Evolutionary conservation across 2,329 filamentous ascomycete species (phyloP).

Genomic region (Epicoccum sorghinum): DNA sequence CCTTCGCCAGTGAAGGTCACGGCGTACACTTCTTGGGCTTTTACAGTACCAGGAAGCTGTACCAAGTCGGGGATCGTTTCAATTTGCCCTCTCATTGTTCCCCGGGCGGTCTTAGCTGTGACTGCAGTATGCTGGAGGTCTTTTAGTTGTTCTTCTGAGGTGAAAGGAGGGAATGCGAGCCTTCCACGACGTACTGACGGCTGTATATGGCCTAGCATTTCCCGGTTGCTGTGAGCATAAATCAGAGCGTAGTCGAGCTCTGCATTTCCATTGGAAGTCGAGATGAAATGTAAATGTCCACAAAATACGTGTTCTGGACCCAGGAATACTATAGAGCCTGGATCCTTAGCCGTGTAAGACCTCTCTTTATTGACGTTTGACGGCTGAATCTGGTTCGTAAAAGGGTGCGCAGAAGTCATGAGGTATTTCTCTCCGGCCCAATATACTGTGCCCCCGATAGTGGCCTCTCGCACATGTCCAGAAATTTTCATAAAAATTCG

Average conservation of each 20-base stretch:
- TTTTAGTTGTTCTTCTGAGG: background rate
- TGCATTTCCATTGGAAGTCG: background rate
- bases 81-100: background rate
- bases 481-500: too few relatives aligned
- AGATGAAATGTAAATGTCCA: too few relatives aligned
- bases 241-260: constrained; percentile 16
- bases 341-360: too few relatives aligned
- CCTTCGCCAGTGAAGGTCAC: constrained; percentile 7
- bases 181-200: too few relatives aligned
- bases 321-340: too few relatives aligned
- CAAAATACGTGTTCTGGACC: too few relatives aligned
- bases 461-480: too few relatives aligned
- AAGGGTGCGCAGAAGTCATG: background rate
- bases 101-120: background rate
- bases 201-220: too few relatives aligned
- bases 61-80: constrained; percentile 13
- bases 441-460: too few relatives aligned
- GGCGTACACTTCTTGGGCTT: constrained; percentile 20
- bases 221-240: background rate
- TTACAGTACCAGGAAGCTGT: constrained; percentile 1
- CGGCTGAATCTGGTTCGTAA: background rate
- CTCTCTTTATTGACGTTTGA: too few relatives aligned
- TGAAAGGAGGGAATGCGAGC: background rate
- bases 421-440: too few relatives aligned
- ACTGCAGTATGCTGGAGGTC: background rate